These are phyloP conservation scores for Dryadomyces sulphureus DNA, from an alignment of 2,329 filamentous ascomycete genomes.

Conservation along the genomic window DNA sequence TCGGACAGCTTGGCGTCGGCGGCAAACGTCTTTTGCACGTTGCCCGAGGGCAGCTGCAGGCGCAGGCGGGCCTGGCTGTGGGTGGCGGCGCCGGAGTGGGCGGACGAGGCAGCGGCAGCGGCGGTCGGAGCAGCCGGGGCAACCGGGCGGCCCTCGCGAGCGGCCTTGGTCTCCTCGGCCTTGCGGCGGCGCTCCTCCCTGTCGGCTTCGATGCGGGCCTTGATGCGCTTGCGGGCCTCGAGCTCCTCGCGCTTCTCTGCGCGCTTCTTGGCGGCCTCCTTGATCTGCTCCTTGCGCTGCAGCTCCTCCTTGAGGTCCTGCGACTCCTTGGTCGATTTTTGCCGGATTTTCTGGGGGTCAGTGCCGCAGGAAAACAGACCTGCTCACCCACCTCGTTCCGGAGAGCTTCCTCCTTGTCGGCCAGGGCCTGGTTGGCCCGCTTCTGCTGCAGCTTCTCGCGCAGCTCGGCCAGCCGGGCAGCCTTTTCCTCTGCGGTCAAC, in stretches of 20 bases:
- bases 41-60: conserved; percentile 54
- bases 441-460: conserved; percentile 59
- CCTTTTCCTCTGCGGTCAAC: conserved; percentile 83
- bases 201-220: conserved; percentile 88
- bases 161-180: conserved; percentile 72
- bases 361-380: too few species aligned
- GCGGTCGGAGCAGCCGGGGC: conserved; percentile 18
- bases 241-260: conserved; percentile 76
- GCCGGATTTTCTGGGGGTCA: conserved; percentile 44
- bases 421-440: conserved; percentile 47
- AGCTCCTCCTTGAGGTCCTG: conserved; percentile 87
- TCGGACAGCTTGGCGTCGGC: conserved; percentile 89
- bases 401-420: conserved; percentile 71
- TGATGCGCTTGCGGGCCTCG: conserved; percentile 76
- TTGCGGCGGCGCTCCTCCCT: conserved; percentile 79
- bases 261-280: conserved; percentile 75
- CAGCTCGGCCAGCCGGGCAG: conserved; percentile 61
- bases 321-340: conserved; percentile 77
- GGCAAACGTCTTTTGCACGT: conserved; percentile 73
- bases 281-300: conserved; percentile 75
- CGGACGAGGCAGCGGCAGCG: conserved; percentile 43
- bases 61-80: conserved; percentile 72
- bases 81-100: conserved; percentile 29
- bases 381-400: conserved; percentile 64
- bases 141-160: conserved; percentile 57